Evolutionary conservation across 352 stramenopile genomes (phyloP).

Genomic region (Chrysophaeum taylorii): DNA sequence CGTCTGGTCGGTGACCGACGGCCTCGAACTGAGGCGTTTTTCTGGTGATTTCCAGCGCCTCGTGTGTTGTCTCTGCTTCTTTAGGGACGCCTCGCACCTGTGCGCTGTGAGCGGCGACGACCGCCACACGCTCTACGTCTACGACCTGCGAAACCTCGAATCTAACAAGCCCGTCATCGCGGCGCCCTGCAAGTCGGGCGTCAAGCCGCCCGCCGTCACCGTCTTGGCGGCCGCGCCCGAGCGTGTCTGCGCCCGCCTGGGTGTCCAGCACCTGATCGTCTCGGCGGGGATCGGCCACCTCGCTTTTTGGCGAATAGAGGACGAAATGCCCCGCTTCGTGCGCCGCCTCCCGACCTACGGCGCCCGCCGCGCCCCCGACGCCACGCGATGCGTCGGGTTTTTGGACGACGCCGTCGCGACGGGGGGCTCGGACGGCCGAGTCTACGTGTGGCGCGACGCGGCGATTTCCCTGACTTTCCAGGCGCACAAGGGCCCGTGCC

Average conservation of each 20-base stretch:
- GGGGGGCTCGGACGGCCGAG: conserved; percentile 2
- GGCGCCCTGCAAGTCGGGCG: conserved; percentile 6
- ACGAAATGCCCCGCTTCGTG: conserved; percentile 5
- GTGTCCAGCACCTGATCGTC: not conserved
- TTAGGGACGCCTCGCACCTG: conserved; percentile 43
- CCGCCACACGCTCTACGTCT: conserved; percentile 57
- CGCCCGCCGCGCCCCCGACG: not conserved
- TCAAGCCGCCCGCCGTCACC: not conserved
- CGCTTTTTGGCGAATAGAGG: conserved; percentile 11
- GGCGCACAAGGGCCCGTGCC: too few relatives aligned
- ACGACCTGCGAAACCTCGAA: conserved; percentile 13
- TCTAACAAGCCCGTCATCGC: not conserved
- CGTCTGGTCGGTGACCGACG: conserved; percentile 36
- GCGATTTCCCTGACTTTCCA: too few relatives aligned
- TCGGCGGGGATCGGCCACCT: conserved; percentile 1
- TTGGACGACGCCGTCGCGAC: conserved; percentile 13
- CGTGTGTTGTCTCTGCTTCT: conserved; percentile 57
- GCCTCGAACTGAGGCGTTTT: conserved; percentile 31
- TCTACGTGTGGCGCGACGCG: conserved; percentile 17
- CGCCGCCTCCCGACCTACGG: not conserved
- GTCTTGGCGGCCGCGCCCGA: not conserved
- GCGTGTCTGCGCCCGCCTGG: not conserved
- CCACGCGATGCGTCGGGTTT: conserved; percentile 13
- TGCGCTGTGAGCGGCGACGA: conserved; percentile 66
- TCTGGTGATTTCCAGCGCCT: conserved; percentile 48